These are phyloP conservation scores for Termitomyces sp. DNA, from an alignment of 768 basidiomycete genomes.

Conservation along the genomic window DNA sequence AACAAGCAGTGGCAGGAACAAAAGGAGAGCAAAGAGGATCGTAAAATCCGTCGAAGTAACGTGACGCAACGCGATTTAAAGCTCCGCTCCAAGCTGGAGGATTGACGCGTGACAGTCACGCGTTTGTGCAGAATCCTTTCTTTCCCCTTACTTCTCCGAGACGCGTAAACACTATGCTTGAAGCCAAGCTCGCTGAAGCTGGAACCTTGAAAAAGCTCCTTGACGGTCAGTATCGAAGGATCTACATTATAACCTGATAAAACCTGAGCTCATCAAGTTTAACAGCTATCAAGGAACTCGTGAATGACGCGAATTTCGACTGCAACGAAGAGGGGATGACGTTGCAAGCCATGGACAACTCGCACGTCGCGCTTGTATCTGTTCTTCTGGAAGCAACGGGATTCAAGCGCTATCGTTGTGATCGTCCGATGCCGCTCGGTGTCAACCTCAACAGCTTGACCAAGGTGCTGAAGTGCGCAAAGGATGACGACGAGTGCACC, in stretches of 20 bases:
- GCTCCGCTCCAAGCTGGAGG: constrained; percentile 28
- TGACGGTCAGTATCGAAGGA: constrained; percentile 57
- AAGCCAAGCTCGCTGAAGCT: constrained; percentile 88
- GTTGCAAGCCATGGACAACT: constrained; percentile 99
- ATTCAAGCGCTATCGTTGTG: constrained; percentile 89
- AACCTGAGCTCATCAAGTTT: constrained; percentile 5
- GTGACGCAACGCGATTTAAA: constrained; percentile 12
- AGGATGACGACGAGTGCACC: constrained; percentile 89
- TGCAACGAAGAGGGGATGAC: constrained; percentile 94
- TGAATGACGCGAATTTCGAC: constrained; percentile 96
- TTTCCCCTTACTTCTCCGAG: constrained; percentile 7
- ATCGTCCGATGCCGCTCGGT: constrained; percentile 89
- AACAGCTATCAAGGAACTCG: constrained; percentile 93
- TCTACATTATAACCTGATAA: neutral
- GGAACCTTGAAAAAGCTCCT: constrained; percentile 88
- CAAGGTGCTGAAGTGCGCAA: constrained; percentile 96
- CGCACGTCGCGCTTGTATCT: constrained; percentile 94
- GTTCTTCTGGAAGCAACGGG: constrained; percentile 76
- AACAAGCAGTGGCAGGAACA: constrained; percentile 1
- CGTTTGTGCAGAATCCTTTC: constrained; percentile 8
- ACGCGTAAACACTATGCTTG: constrained; percentile 57
- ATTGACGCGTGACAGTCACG: constrained; percentile 24
- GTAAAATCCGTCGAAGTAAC: neutral
- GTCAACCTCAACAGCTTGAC: constrained; percentile 84
- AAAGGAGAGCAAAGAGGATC: neutral